phyloP scores from a whole-genome alignment of 1,284 basidiomycete genomes.

The Leccinum pallidistipes region DNA sequence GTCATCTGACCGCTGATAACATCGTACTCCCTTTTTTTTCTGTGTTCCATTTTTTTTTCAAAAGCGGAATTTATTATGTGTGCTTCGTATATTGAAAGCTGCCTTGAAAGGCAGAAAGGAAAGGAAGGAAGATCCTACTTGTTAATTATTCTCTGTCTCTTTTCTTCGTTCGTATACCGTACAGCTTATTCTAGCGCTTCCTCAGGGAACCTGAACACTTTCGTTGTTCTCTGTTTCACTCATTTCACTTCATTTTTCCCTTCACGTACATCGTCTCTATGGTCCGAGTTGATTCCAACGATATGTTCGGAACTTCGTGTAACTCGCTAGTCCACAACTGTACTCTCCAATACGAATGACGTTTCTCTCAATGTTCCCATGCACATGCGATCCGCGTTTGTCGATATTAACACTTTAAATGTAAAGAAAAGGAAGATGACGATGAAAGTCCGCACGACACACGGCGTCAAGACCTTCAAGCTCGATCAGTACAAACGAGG shows the following conservation, averaged over 20 bases:
- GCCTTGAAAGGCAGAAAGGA: slow-evolving; percentile 4
- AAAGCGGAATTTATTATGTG: background rate
- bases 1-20: background rate
- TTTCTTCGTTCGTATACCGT: background rate
- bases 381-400: slow-evolving; percentile 3
- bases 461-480: background rate
- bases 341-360: background rate
- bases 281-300: background rate
- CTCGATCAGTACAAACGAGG: background rate
- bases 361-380: background rate
- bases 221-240: background rate
- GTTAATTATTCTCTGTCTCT: background rate
- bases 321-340: background rate
- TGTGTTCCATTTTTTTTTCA: background rate
- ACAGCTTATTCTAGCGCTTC: background rate
- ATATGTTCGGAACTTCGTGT: background rate
- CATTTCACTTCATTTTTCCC: background rate
- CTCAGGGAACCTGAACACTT: background rate
- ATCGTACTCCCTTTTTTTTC: background rate
- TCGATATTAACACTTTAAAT: slow-evolving; percentile 7
- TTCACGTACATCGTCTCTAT: background rate
- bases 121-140: background rate
- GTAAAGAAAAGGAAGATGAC: background rate
- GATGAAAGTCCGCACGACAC: background rate
- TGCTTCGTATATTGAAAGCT: background rate